phyloP scores from a whole-genome alignment of 257 asterid species.

The Jaltomata sinuosa region DNA sequence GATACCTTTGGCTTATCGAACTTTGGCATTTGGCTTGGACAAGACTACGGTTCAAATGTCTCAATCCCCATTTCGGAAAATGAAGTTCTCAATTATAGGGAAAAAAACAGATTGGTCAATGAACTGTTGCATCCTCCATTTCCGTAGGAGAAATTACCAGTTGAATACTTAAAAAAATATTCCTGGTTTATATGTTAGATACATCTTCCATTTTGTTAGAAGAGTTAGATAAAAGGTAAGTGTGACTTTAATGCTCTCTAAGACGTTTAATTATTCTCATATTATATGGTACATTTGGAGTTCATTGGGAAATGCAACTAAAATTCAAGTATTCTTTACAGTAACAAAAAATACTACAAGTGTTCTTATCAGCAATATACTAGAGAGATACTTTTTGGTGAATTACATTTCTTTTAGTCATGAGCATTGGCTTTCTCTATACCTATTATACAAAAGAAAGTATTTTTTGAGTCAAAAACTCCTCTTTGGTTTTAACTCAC shows the following conservation, averaged over 20 bases:
- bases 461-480: no score
- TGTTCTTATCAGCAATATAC: background rate
- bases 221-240: background rate
- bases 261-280: background rate
- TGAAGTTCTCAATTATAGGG: no score
- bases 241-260: background rate
- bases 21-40: no score
- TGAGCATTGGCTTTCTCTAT: background rate
- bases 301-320: background rate
- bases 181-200: background rate
- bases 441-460: background rate
- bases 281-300: background rate
- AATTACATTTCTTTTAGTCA: background rate
- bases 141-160: background rate
- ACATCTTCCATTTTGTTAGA: background rate
- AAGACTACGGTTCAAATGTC: no score
- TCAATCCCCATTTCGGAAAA: no score
- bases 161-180: no score
- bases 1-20: background rate
- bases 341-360: no score
- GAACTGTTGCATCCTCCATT: background rate
- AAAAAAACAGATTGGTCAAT: no score
- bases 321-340: no score
- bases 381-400: background rate
- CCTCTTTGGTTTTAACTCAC: no score